Conservation (phyloP, 371 early-diverging fungal species). For the Fennellomyces sp. region DNA sequence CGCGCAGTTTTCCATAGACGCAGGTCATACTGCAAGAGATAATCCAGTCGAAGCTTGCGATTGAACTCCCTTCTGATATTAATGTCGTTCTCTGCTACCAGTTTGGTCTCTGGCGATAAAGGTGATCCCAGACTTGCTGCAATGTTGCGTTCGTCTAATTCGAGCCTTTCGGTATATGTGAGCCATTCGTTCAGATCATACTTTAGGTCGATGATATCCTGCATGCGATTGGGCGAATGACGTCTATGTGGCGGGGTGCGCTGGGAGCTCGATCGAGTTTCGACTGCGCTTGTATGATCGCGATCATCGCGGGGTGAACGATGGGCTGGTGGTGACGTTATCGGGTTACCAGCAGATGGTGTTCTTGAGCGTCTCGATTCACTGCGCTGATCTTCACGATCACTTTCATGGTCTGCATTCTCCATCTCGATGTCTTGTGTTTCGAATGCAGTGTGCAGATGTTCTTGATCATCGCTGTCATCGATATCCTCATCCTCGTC, state of each 20-base stretch:
- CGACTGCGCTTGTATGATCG: not conserved
- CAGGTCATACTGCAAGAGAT: constrained; percentile 80
- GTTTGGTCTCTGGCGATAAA: constrained; percentile 3
- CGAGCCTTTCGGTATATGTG: constrained; percentile 27
- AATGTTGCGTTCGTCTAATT: constrained; percentile 26
- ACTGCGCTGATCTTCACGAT: too few species aligned
- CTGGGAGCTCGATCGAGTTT: not conserved
- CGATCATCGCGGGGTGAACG: not conserved
- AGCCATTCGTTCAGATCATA: constrained; percentile 42
- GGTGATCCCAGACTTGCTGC: constrained; percentile 28
- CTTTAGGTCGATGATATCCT: constrained; percentile 40
- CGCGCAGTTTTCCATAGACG: constrained; percentile 91
- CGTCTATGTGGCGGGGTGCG: constrained; percentile 9
- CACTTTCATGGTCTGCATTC: constrained; percentile 2
- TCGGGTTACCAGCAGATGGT: not conserved
- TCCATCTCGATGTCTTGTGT: not conserved
- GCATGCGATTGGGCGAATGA: constrained; percentile 12
- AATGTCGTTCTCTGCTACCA: constrained; percentile 12
- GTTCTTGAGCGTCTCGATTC: not conserved
- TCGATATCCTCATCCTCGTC: constrained; percentile 18
- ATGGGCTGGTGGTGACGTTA: not conserved
- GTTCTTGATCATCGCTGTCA: not conserved
- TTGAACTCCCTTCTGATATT: constrained; percentile 38
- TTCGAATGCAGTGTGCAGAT: not conserved
- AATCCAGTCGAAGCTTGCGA: constrained; percentile 73